Evolutionary conservation across 257 asterid species (phyloP), one percentile per base, ranked within the genome.

Genomic region (Linderniella brevidens): DNA sequence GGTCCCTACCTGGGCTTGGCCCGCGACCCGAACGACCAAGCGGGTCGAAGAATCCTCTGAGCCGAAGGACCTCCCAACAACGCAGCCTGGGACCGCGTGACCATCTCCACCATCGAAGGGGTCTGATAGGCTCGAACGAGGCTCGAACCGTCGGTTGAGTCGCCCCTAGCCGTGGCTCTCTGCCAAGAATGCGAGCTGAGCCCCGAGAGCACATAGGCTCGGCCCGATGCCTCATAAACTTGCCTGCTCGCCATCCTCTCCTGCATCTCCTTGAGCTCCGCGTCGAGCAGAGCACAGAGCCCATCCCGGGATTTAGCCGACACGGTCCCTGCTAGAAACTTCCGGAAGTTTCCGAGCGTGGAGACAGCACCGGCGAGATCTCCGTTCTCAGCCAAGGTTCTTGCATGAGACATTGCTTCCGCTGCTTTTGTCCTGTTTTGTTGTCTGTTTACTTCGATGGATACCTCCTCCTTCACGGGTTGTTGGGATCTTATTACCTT

Each of bases 151-250:
- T 78, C 92, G 0, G 66, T 71, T 4, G 96, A 90, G 66, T 90
- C 93, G 5, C 99, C 99, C 20, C 99, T 76, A 0, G 96, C 86
- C 16, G 99, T 90, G 13, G 99, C 99, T 59, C 99, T 71, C 70
- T 90, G 99, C 99, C 99, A 90, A 0, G 99, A 90, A 66, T 90
- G 99, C 16, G 96, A 85, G 67, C 99, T 90, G 53, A 90, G 64
- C 9, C 99, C 99, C 0, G 96, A 90, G 37, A 90, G 66, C 46
- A 90, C 77, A 18, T 85, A 90, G 1, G 96, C 99, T 41, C 99
- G 56, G 17, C 99, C 99, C 0, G 99, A 85, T 32, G 92, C 87
- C 61, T 90, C 94, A 11, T 90, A 90, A 1, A 80, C 85, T n/a
- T 79, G 82, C 49, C 92, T 70, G 51, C 92, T 90, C 43, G 83